These are phyloP conservation scores for Apiospora koreana DNA, from an alignment of 2,329 filamentous ascomycete genomes.

Conservation along the genomic window DNA sequence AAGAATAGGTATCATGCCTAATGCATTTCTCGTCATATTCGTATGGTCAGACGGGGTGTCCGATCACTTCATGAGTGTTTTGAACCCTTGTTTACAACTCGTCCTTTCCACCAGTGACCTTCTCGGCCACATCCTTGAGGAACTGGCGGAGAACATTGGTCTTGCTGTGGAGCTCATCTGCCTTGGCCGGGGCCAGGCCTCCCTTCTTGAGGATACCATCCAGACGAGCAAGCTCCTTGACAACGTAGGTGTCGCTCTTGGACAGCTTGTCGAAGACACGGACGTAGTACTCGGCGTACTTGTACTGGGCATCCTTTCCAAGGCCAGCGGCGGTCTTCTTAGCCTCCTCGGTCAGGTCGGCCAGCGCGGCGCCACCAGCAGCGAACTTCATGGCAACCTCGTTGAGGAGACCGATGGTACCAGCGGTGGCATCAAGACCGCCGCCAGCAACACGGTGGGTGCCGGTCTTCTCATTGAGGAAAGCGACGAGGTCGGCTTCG, in stretches of 20 bases:
- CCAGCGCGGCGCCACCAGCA: constrained; percentile 57
- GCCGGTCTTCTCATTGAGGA: constrained; percentile 85
- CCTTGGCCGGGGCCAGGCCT: constrained; percentile 79
- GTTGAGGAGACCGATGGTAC: constrained; percentile 81
- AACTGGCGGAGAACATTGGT: constrained; percentile 88
- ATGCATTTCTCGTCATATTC: constrained; percentile 4
- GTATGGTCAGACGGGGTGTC: neutral
- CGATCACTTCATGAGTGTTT: neutral
- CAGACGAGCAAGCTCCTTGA: constrained; percentile 83
- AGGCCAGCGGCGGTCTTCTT: constrained; percentile 69
- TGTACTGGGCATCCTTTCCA: constrained; percentile 63
- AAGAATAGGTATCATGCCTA: constrained; percentile 15
- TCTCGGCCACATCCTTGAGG: constrained; percentile 57
- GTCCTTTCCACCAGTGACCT: constrained; percentile 60
- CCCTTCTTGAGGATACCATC: constrained; percentile 83
- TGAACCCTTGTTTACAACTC: constrained; percentile 58
- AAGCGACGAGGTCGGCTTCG: constrained; percentile 75
- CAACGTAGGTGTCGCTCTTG: constrained; percentile 74
- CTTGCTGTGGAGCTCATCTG: constrained; percentile 84
- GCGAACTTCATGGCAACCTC: constrained; percentile 73
- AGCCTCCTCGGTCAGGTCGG: constrained; percentile 68
- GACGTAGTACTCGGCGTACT: constrained; percentile 92
- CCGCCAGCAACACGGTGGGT: constrained; percentile 84
- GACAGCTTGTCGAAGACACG: constrained; percentile 85
- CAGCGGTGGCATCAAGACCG: constrained; percentile 74